These are phyloP conservation scores for Rhizophagus sp. DNA, from an alignment of 192 early-diverging fungal species.

Conservation along the genomic window DNA sequence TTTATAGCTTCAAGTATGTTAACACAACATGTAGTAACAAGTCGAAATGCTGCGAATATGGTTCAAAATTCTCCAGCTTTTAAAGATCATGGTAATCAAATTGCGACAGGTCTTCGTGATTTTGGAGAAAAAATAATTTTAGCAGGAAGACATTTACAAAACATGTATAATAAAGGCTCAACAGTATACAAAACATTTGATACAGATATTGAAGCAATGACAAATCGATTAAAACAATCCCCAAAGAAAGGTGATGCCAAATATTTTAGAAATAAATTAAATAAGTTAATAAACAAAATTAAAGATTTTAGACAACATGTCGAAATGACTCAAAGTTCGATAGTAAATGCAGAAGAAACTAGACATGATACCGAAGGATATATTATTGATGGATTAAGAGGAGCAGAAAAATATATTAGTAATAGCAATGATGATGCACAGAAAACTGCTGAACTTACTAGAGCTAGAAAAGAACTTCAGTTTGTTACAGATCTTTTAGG, in stretches of 20 bases:
- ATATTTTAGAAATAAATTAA: conserved; percentile 11
- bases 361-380: not conserved
- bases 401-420: not conserved
- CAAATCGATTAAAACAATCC: not conserved
- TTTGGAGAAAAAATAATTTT: not conserved
- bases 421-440: not conserved
- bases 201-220: not conserved
- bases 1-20: too few species aligned
- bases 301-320: conserved; percentile 4
- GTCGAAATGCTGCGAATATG: conserved; percentile 5
- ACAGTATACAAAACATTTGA: conserved; percentile 11
- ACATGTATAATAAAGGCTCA: conserved; percentile 19
- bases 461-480: not conserved
- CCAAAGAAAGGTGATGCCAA: not conserved
- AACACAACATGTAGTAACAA: not conserved
- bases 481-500: not conserved
- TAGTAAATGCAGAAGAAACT: not conserved
- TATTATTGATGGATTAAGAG: not conserved
- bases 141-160: not conserved
- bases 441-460: not conserved
- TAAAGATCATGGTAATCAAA: not conserved
- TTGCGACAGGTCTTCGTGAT: not conserved
- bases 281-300: not conserved
- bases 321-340: not conserved
- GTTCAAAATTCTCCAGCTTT: conserved; percentile 14